Base-by-base conservation (phyloP, 257 asterid genomes). In the Euphrasia confusa region DNA sequence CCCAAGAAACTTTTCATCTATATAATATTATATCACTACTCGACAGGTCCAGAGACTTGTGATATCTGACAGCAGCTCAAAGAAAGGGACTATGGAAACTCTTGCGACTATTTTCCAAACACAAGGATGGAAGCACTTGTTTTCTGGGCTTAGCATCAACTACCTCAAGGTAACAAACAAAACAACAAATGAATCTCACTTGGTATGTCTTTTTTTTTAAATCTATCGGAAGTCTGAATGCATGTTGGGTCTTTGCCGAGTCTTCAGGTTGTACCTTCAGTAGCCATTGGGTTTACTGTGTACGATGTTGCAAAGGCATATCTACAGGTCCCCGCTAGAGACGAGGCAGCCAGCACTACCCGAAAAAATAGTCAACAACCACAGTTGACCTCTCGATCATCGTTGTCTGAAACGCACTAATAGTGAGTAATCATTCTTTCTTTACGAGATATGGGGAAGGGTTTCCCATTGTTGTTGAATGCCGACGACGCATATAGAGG, bases 131-230 rank as follows among this genome's bases (percentile, higher is more conserved):
- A 84, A 82, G 72, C 98, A 86, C 10, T 74, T 91, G 21, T 91
- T 88, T 78, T 84, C 97, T 0, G 98, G 97, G 71, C 98, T 91
- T 50, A 91, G 97, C 84, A 87, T 91, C 73, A 91, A 91, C 80
- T 91, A 91, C 78, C 74, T 91, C 14, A 91, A 91, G 95, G 98
- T 86, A 30, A 30, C 33, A 30, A 30, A 5, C 5, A 30, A 21
- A 74, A 55, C 10, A 9, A 50, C 27, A 5, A 50, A 50, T 50
- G 30, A 42, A 18, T 35, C 21, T 62, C 0, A 21, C 18, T 18
- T 39, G 12, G 14, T 21, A 33, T 53, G 37, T 27, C 7, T 54
- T 69, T 67, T 69, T 76, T 49, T 63, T 21, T 21, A 0, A 21
- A 11, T 42, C 27, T 11, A 2, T 33, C 39, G 39, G 45, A 9